These are phyloP conservation scores for Wickerhamomyces canadensis DNA, from an alignment of 805 yeast genomes.

Conservation along the genomic window DNA sequence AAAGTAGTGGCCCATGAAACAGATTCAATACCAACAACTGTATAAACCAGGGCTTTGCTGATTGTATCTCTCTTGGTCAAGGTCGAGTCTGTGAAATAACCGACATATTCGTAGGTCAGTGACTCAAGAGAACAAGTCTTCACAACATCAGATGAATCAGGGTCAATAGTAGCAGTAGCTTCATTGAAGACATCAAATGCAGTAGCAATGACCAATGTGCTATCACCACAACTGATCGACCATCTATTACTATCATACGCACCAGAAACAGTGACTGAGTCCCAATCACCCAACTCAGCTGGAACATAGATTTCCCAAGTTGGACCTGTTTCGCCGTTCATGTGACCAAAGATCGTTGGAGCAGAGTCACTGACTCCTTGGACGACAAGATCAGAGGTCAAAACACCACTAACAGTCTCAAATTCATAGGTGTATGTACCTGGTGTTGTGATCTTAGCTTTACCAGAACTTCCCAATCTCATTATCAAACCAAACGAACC, in stretches of 20 bases:
- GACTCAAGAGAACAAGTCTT: not conserved
- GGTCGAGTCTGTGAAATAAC: no score
- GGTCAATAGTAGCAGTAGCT: not conserved
- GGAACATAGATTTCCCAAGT: not conserved
- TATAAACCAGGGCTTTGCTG: not conserved
- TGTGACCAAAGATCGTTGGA: not conserved
- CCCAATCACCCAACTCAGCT: not conserved
- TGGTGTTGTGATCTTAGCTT: not conserved
- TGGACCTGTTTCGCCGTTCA: not conserved
- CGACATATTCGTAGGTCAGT: not conserved
- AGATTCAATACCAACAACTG: not conserved
- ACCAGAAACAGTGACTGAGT: not conserved
- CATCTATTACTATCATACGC: not conserved
- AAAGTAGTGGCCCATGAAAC: no score
- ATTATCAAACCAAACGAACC: not conserved
- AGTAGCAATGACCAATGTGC: not conserved
- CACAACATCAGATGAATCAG: not conserved
- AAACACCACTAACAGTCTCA: not conserved
- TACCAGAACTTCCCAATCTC: not conserved
- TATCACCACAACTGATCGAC: not conserved
- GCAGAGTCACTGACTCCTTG: not conserved
- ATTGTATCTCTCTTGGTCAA: no score
- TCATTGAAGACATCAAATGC: not conserved
- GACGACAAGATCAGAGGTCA: not conserved
- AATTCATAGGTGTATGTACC: not conserved